Conservation (phyloP, 1,284 basidiomycete species). For the Rhodotorula sp. region DNA sequence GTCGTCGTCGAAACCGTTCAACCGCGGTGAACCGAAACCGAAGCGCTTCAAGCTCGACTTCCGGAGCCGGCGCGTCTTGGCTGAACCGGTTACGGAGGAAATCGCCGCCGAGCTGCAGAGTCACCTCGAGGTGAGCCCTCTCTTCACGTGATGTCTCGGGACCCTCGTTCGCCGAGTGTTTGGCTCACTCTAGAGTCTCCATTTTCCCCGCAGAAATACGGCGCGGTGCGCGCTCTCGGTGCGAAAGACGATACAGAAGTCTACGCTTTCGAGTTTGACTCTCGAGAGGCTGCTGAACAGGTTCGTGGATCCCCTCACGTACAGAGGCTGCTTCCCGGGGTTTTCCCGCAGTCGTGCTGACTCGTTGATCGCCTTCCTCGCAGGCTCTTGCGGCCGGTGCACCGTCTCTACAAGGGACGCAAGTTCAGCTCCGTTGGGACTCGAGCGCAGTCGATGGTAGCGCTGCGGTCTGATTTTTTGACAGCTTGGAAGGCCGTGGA, state of each 20-base stretch:
- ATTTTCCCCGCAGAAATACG: neutral
- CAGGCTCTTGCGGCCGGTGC: constrained; percentile 1
- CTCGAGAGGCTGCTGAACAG: constrained; percentile 13
- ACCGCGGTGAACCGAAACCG: neutral
- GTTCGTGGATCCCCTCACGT: too few relatives aligned
- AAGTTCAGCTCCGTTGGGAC: neutral
- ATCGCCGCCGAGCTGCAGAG: neutral
- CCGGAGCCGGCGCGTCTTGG: neutral
- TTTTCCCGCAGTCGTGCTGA: neutral
- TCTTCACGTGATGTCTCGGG: too few relatives aligned
- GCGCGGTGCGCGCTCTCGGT: neutral
- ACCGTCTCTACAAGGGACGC: neutral
- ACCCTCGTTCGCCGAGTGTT: too few relatives aligned
- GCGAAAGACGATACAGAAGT: neutral
- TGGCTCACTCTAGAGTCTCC: neutral
- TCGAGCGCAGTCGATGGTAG: neutral
- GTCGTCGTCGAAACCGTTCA: neutral
- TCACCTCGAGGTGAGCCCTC: constrained; percentile 6
- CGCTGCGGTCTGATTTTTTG: neutral
- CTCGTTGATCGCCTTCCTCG: neutral
- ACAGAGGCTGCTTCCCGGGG: neutral
- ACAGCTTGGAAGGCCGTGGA: too few relatives aligned
- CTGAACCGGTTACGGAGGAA: neutral
- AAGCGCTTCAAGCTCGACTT: constrained; percentile 2
- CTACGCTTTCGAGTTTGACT: constrained; percentile 3